Base-by-base conservation (phyloP, 345 rosid genomes). In the Noccaea caerulescens region DNA sequence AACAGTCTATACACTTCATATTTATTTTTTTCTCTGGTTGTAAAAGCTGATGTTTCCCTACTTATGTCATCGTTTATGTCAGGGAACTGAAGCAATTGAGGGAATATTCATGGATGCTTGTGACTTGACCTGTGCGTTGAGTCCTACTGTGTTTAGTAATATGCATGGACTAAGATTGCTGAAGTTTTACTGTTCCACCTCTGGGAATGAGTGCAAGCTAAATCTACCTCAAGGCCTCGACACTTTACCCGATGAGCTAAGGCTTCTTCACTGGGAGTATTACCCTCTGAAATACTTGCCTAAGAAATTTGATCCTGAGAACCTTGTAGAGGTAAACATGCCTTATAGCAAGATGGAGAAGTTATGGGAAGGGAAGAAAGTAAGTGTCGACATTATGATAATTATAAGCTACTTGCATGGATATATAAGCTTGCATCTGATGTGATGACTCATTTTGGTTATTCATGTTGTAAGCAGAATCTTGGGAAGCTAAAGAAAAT, bases 51-150 rank as follows among this genome's bases (percentile, higher is more conserved):
- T 11, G 30, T n/a, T 16, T n/a, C n/a, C n/a, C n/a, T n/a, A n/a
- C n/a, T n/a, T n/a, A n/a, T n/a, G n/a, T n/a, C n/a, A n/a, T n/a
- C n/a, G n/a, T n/a, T n/a, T n/a, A n/a, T n/a, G 2, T 52, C 25
- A 80, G 81, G 83, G 68, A n/a, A 75, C 84, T 0, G 72, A 71
- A 16, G 66, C 58, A 0, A 58, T 75, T 16, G 58, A 77, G 38
- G 76, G 80, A 10, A 78, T 78, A 0, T 52, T 49, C 63, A 11
- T 76, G 12, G 59, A 74, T 42, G 12, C 23, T 3, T 75, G 74
- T 4, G 34, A 66, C 44, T 3, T 62, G 47, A 3, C 16, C 20
- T 53, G 65, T 8, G 25, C 56, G 11, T 3, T 76, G 8, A 14
- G 3, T 41, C 42, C 60, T 13, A 2, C 6, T 9, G 68, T 52